Conservation (phyloP, 495 filamentous ascomycete genomes). For the Astrothelium macrocarpum region DNA sequence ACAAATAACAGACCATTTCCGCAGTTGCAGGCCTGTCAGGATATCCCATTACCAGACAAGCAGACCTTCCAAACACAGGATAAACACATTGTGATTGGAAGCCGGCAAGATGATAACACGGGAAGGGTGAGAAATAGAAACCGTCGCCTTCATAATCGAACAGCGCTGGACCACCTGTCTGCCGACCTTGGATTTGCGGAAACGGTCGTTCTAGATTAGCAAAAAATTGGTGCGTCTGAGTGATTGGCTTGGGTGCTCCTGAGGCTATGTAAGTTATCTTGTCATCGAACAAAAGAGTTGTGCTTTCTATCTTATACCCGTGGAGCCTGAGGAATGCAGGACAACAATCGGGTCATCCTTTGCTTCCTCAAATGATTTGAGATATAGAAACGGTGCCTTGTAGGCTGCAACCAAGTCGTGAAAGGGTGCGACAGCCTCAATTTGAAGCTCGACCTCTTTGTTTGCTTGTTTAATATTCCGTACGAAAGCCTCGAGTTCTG, state of each 20-base stretch:
- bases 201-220: neutral
- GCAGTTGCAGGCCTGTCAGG: neutral
- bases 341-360: slow-evolving; percentile 25
- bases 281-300: no score
- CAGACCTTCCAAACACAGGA: neutral
- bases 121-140: neutral
- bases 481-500: neutral
- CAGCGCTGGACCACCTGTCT: neutral
- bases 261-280: neutral
- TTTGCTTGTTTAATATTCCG: neutral
- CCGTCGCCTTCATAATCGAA: neutral
- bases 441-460: neutral
- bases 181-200: neutral
- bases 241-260: slow-evolving; percentile 23
- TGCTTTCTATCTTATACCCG: no score
- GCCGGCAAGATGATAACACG: slow-evolving; percentile 6
- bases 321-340: slow-evolving; percentile 28
- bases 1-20: neutral
- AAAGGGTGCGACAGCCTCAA: neutral
- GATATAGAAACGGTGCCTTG: slow-evolving; percentile 16
- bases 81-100: neutral
- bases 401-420: neutral
- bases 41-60: neutral
- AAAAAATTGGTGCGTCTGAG: neutral
- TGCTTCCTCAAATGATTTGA: slow-evolving; percentile 24